phyloP scores from a whole-genome alignment of 306 rosid species.

The Pyrus betulifolia region DNA sequence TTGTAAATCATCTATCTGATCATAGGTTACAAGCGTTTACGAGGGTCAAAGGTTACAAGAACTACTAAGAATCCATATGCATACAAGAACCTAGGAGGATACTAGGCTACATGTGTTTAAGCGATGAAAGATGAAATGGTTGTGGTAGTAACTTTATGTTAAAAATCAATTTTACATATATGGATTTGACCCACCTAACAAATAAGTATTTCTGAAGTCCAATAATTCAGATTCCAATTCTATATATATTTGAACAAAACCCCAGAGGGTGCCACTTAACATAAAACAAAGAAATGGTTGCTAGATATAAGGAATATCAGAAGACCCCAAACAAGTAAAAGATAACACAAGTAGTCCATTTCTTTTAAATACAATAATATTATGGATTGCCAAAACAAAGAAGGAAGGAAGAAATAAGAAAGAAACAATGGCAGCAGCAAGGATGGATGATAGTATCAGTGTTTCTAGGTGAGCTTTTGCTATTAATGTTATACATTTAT shows the following conservation, averaged over 20 bases:
- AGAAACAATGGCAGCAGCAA: background rate
- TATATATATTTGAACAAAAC: background rate
- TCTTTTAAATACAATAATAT: background rate
- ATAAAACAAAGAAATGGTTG: background rate
- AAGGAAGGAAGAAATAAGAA: background rate
- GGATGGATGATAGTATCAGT: background rate
- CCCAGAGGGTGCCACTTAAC: background rate
- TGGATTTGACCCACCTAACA: too few species aligned
- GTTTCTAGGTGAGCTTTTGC: conserved; percentile 18
- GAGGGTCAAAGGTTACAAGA: too few species aligned
- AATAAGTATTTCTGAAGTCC: too few species aligned
- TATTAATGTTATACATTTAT: conserved; percentile 7
- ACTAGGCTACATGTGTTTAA: too few species aligned
- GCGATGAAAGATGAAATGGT: too few species aligned
- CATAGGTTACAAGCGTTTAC: too few species aligned
- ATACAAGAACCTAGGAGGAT: too few species aligned
- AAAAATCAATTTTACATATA: too few species aligned
- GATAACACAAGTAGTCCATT: background rate
- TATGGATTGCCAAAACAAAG: background rate
- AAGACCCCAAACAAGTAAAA: background rate
- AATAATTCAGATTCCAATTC: too few species aligned
- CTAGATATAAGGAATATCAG: background rate
- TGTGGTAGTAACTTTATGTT: too few species aligned
- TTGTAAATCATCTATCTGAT: too few species aligned
- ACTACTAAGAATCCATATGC: too few species aligned